Percentiles rank a stretch among this genome's conserved stretches.
Conservation (phyloP, 306 rosid species). For the Cicer yamashitae region DNA sequence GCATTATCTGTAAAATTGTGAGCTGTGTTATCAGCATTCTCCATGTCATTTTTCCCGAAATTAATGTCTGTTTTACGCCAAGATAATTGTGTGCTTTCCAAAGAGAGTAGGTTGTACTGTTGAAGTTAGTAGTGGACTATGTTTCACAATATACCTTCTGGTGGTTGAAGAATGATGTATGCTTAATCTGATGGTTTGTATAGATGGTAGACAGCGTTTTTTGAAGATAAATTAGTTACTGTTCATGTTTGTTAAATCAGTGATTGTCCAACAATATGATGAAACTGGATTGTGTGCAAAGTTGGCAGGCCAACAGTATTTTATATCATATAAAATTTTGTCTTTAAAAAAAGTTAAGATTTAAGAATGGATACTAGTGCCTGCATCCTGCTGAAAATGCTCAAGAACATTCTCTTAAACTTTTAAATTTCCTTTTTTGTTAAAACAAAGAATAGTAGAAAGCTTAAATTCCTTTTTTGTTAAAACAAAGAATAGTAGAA, state of each 20-base stretch:
- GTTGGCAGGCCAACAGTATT: neutral
- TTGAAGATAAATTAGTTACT: neutral
- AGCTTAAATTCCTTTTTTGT: constrained; percentile 15
- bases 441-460: constrained; percentile 1
- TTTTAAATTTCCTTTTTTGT: constrained; percentile 9
- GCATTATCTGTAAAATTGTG: neutral
- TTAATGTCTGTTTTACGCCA: constrained; percentile 7
- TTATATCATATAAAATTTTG: constrained; percentile 1
- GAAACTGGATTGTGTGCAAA: neutral
- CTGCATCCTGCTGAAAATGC: constrained; percentile 19
- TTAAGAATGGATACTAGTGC: neutral
- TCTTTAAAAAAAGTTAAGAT: neutral
- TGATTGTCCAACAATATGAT: constrained; percentile 12
- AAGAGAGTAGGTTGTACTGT: constrained; percentile 22
- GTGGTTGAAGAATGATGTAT: neutral
- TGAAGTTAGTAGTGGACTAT: neutral
- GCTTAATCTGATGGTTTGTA: neutral
- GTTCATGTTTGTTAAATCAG: neutral
- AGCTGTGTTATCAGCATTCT: neutral
- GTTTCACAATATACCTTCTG: constrained; percentile 8
- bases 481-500: constrained; percentile 1
- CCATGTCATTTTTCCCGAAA: neutral
- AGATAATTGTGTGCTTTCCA: constrained; percentile 1
- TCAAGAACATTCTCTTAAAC: constrained; percentile 15
- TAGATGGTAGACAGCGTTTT: constrained; percentile 8